Base-by-base conservation (phyloP, 108 stramenopile species). In the Stephanodiscus triporus region DNA sequence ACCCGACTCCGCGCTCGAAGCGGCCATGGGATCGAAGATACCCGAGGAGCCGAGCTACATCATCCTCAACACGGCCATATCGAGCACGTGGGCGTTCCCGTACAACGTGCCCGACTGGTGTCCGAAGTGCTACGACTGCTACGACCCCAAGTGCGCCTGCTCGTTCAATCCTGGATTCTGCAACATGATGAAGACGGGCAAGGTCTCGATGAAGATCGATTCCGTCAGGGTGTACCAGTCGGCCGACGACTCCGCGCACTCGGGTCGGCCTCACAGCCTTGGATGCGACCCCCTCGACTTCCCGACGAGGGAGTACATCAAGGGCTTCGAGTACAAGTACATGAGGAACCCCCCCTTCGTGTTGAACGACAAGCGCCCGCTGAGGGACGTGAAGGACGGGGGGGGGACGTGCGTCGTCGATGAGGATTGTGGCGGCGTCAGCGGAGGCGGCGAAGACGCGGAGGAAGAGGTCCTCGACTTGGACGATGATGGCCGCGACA, bases 1-100 rank as follows among this genome's bases (percentile, higher is more conserved):
- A 53, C 78, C 89, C 17, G 94, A 88, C 53, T 69, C 76, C 26
- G 75, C 87, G 6, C 63, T 97, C 40, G 78, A 78, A 20, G 38
- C 77, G 32, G 71, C 88, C 14, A 93, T 87, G 85, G 95, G 95
- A 50, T 82, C 94, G 32, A 91, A 96, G 66, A 93, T 98, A 64
- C 96, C 98, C 6, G 84, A 88, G 58, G 98, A 98, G 75, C 98
- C 98, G 6, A 84, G 83, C 27, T 97, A 97, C 69, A 67, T 98
- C 29, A 87, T 98, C 50, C 80, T 98, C 49, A 98, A 98, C 74
- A 94, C 91, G 13, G 98, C 97, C 6, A 82, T 98, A 42, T 94
- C 91, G 9, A 89, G 82, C 0, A 97, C 92, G 19, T 98, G 98
- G 98, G 98, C 96, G 20, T 98, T 98, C 72, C 98, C 98, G 7